Evolutionary conservation across 2,329 filamentous ascomycete species (phyloP), one percentile per base, ranked within the genome.

Genomic region (Aspergillus neoniger): DNA sequence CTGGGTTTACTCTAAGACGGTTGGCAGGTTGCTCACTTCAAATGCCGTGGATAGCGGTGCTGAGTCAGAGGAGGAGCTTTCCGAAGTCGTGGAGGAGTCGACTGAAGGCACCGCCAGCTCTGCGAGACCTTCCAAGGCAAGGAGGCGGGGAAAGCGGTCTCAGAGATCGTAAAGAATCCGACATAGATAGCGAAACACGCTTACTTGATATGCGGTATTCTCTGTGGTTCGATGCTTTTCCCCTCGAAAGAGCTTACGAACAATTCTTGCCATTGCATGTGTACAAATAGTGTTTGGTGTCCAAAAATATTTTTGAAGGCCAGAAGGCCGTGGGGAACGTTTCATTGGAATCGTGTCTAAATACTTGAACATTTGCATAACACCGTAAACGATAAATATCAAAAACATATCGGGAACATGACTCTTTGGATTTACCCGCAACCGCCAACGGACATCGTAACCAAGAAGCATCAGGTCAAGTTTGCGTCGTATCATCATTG

Each of bases 1-100:
- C 57, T 96, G 88, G 85, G 73, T 86, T 59, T 95, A 89, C 79
- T 82, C 77, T 56, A 79, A 81, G 60, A 70, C 70, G 38, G 61
- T 76, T 41, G 71, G 74, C 39, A 68, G 68, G 14, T 41, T 76
- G 14, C 55, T 72, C 41, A 70, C 65, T 23, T 55, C 70, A 2
- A 44, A 48, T 30, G 28, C 47, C 1, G 32, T 3, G 6, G 64
- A 63, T 10, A 53, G 41, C 21, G 59, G 28, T 10, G 10, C 25
- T 30, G 59, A 62, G 23, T 36, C 36, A 21, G 62, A 63, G 5
- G 69, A 69, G 14, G 70, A 73, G 28, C 59, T 62, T 44, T 60
- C 67, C n/a, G 64, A 68, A 12, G 49, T 48, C 19, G 63, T 58
- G 44, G 69, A 71, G 43, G 55, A 57, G n/a, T 19, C 59, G 2